A percentile compares a stretch with the other conserved stretches of the same genome.
Evolutionary conservation across 495 filamentous ascomycete genomes (phyloP).

Genomic region (Lichenothelia convexa): DNA sequence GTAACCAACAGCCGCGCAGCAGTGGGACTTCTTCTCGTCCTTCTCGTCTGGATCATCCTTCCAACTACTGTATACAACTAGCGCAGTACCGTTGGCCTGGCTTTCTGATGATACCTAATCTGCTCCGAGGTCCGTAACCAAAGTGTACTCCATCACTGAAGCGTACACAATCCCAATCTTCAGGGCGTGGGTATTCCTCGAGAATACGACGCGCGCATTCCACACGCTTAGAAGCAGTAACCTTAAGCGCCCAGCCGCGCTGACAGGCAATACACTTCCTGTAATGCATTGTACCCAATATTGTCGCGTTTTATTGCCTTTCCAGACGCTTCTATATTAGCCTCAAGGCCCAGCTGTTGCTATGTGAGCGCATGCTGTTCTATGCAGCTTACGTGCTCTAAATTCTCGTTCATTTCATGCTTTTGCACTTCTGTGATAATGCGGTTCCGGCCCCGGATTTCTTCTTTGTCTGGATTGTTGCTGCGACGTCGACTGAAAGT

Average conservation of each 20-base stretch:
- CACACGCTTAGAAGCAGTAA: not conserved
- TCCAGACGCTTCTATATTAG: not conserved
- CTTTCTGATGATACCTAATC: slow-evolving; percentile 5
- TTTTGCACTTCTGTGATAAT: not conserved
- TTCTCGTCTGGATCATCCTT: not conserved
- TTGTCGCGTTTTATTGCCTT: not conserved
- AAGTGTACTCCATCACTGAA: slow-evolving; percentile 3
- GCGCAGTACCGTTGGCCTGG: slow-evolving; percentile 6
- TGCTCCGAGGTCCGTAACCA: slow-evolving; percentile 2
- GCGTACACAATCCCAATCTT: slow-evolving; percentile 7
- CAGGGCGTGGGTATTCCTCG: not conserved
- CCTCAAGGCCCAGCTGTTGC: not conserved
- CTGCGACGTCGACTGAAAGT: not conserved
- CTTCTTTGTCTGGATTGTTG: not conserved
- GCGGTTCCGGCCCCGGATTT: not conserved
- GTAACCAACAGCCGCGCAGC: slow-evolving; percentile 4
- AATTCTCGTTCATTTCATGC: not conserved
- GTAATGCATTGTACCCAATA: slow-evolving; percentile 3
- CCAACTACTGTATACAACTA: slow-evolving; percentile 7
- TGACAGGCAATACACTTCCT: slow-evolving; percentile 8
- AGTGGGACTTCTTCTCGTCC: slow-evolving; percentile 6
- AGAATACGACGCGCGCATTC: not conserved
- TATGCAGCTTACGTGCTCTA: not conserved
- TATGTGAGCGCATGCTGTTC: not conserved
- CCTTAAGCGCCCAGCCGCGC: slow-evolving; percentile 2